phyloP scores from a whole-genome alignment of 1,284 basidiomycete genomes.

The Boletus smithii region DNA sequence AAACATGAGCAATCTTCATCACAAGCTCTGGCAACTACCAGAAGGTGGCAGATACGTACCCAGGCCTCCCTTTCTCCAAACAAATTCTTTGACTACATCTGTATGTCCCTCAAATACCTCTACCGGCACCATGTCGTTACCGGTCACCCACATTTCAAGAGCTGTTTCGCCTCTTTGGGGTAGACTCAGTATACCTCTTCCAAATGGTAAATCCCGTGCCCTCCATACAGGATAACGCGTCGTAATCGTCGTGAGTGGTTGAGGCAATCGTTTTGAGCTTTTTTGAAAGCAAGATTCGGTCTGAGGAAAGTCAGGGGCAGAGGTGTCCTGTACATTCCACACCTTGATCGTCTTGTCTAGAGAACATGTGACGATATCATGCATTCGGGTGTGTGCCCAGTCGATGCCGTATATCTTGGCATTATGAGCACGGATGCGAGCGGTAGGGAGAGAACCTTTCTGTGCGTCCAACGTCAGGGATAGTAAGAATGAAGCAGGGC shows the following conservation, averaged over 20 bases:
- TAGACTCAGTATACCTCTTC: constrained; percentile 82
- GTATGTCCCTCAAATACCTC: constrained; percentile 85
- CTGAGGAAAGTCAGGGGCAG: constrained; percentile 16
- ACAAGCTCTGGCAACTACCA: not conserved
- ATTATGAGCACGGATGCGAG: constrained; percentile 73
- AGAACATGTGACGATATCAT: constrained; percentile 87
- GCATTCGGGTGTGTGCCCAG: constrained; percentile 75
- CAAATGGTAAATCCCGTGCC: constrained; percentile 90
- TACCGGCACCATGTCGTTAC: constrained; percentile 51
- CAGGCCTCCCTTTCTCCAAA: constrained; percentile 76
- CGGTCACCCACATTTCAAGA: constrained; percentile 79
- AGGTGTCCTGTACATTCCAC: constrained; percentile 55
- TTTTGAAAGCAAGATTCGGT: constrained; percentile 15
- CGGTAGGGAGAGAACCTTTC: constrained; percentile 87
- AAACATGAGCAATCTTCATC: not conserved
- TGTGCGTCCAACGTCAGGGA: constrained; percentile 31
- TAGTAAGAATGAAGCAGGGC: not conserved
- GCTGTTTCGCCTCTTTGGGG: constrained; percentile 87
- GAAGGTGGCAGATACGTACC: constrained; percentile 43
- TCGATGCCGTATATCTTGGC: constrained; percentile 95
- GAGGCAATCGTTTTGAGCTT: constrained; percentile 14
- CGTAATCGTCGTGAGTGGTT: constrained; percentile 59
- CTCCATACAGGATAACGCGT: constrained; percentile 93
- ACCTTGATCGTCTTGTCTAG: constrained; percentile 90
- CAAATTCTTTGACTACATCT: constrained; percentile 97